A percentile compares a stretch with the other conserved stretches of the same genome.
Conservation (phyloP, 176 grass and related monocot genomes). For the Pharus latifolius region DNA sequence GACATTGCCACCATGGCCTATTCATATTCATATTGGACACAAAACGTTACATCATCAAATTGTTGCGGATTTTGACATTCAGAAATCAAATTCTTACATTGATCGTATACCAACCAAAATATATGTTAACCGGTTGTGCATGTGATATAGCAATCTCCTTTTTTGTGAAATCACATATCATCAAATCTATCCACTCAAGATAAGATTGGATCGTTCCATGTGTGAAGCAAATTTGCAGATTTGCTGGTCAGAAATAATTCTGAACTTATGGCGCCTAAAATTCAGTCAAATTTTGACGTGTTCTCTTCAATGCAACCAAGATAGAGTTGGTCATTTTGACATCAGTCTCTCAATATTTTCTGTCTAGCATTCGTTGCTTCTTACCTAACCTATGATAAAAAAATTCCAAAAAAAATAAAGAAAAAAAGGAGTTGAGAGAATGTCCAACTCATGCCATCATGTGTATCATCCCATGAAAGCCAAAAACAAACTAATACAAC, state of each 20-base stretch:
- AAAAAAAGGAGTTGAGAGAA: not conserved
- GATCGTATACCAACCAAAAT: not conserved
- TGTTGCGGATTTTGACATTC: not conserved
- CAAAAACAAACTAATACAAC: no score
- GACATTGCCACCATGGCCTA: not conserved
- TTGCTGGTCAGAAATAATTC: not conserved
- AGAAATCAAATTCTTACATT: not conserved
- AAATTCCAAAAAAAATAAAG: no score
- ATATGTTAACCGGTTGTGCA: not conserved
- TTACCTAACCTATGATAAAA: conserved; percentile 19
- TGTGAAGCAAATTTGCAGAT: conserved; percentile 8
- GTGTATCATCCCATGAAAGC: no score
- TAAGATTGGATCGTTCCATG: not conserved
- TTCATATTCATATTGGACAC: no score
- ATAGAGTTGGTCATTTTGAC: not conserved
- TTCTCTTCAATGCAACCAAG: not conserved
- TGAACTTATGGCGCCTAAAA: not conserved
- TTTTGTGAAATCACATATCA: not conserved
- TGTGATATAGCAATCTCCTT: not conserved
- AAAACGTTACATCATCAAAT: not conserved
- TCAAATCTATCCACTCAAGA: not conserved
- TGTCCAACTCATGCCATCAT: not conserved
- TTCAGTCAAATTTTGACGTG: not conserved
- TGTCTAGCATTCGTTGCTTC: not conserved
- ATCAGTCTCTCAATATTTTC: not conserved